Evolutionary conservation across 768 basidiomycete species (phyloP), one percentile per base, ranked within the genome.

Genomic region (Termitomyces heimii): DNA sequence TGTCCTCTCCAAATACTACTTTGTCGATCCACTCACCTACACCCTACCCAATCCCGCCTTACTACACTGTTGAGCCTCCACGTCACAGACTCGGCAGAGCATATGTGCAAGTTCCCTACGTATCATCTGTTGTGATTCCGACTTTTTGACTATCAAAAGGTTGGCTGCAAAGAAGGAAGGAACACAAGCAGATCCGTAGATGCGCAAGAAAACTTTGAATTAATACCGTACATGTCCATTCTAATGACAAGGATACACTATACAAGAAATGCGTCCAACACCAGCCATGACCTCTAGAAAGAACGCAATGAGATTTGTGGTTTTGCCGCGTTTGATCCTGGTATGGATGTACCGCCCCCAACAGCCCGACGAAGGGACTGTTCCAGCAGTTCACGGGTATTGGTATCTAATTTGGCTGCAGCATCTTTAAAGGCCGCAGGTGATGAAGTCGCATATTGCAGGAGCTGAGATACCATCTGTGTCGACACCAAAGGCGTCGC

Each of bases 391-490:
- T 86, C 84, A 45, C 85, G 74, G 6, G 77, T 77, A 0, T 76
- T 68, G 7, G 75, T 67, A 29, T 87, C 84, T 22, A 98, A 76
- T 48, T 80, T 83, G 9, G 74, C 78, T 2, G 90, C 87, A 1
- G 89, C 92, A 45, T 93, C 91, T 68, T 91, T 93, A 81, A 98
- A 98, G 13, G 88, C 81, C 4, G 73, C 67, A 0, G 95, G 89
- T 3, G 85, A 82, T 0, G 79, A 71, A 0, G 88, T 79, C 0
- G 94, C 94, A 56, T 91, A 86, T 2, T 77, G 71, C 29, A 98
- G 70, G 1, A 97, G 69, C 51, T 92, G 86, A 2, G 79, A 68
- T 22, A 91, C 77, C 2, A 84, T 83, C 57, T 84, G 81, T 0
- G 39, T 40, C 14, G 77, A 64, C 52, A 85, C 85, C 7, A 86